Evolutionary conservation across 352 stramenopile species (phyloP), one percentile per base, ranked within the genome.

Genomic region (Blastocystis sp.): DNA sequence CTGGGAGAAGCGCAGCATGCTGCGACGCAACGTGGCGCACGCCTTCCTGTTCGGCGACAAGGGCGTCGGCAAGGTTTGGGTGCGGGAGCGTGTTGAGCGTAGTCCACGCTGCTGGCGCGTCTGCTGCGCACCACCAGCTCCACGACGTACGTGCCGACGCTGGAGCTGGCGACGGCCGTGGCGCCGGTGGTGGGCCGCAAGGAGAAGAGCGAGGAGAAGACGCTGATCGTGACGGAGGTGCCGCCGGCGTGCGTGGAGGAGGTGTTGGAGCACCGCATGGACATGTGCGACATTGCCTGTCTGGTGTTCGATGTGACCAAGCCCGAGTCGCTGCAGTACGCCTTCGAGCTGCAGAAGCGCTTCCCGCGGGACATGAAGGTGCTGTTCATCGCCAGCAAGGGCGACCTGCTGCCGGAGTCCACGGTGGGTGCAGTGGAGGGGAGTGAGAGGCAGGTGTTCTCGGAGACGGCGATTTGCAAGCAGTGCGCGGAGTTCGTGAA

Each of bases 381-480:
- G 28, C 61, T 84, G 74, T 84, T 68, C 45, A 84, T 84, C 28
- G 74, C 45, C 2, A 84, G 60, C 28, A 84, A 84, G 57, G 66
- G 57, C 45, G 74, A 84, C 74, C 57, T 68, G 45, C 19, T n/a
- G 24, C 57, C 65, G 74, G 24, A 74, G 34, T 62, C 21, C 54
- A 59, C 48, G 48, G 48, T 57, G 48, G 48, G 48, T 14, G 59
- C 9, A 38, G 28, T 28, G 14, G 10, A 28, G 24, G 59, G 24
- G 7, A 69, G 45, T 68, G 17, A 54, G 40, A 2, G 6, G 42
- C 42, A 84, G 74, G 21, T 48, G n/a, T 84, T 69, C 45, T 54
- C 65, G 60, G 45, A 43, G 61, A 68, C 74, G 42, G 74, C 68
- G 42, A 43, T 84, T 11, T 64, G 74, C 34, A 68, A 28, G 45